Percentiles rank a stretch among this genome's conserved stretches.
Evolutionary conservation across 345 rosid genomes (phyloP).

Genomic region (Eucalyptus pauciflora): DNA sequence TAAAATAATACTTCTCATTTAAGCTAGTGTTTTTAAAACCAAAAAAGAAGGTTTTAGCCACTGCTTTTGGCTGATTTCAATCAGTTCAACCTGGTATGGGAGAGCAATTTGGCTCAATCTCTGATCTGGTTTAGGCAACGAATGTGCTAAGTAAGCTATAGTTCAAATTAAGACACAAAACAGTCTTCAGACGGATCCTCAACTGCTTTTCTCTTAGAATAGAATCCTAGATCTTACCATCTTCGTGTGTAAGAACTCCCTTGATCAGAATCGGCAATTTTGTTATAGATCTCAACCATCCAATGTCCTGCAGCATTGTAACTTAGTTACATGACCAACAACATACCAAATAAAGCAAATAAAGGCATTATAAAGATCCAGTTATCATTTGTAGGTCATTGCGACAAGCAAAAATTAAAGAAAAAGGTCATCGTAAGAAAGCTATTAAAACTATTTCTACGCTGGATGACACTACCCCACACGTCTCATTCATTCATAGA

Average conservation of each 20-base stretch:
- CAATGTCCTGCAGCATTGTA: constrained; percentile 45
- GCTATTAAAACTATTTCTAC: neutral
- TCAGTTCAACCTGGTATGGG: neutral
- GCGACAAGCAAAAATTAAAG: neutral
- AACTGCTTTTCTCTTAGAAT: neutral
- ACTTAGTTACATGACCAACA: neutral
- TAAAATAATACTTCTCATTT: neutral
- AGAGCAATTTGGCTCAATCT: neutral
- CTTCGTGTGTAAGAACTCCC: constrained; percentile 77
- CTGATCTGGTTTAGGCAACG: neutral
- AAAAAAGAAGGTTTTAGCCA: neutral
- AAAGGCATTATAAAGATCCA: neutral
- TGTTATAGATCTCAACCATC: constrained; percentile 77
- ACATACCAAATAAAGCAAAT: neutral
- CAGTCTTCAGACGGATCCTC: neutral
- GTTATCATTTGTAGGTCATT: neutral
- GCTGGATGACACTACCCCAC: neutral
- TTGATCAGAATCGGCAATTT: constrained; percentile 69
- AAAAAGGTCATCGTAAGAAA: neutral
- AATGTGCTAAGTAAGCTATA: neutral
- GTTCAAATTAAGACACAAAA: neutral
- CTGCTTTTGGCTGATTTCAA: neutral
- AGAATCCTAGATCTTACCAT: constrained; percentile 31
- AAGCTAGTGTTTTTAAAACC: neutral
- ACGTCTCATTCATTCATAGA: neutral